Conservation (phyloP, 768 basidiomycete genomes). For the Pisolithus sp. region DNA sequence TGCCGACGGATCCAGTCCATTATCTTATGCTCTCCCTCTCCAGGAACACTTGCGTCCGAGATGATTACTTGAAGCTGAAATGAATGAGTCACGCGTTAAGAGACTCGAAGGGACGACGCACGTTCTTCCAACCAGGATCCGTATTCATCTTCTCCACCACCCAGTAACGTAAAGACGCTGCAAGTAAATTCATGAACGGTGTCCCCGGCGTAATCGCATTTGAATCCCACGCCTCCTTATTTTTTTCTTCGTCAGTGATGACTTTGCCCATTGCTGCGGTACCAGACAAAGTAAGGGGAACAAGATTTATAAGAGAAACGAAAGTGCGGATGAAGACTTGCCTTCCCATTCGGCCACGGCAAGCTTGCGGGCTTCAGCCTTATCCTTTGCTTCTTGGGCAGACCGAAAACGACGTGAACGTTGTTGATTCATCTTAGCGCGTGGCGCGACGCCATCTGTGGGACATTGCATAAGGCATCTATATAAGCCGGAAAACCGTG, state of each 20-base stretch:
- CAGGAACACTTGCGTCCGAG: slow-evolving; percentile 94
- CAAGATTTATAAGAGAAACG: not conserved
- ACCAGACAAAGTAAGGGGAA: not conserved
- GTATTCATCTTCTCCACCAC: slow-evolving; percentile 91
- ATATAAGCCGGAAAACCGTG: not conserved
- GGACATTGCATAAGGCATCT: slow-evolving; percentile 1
- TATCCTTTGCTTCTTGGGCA: slow-evolving; percentile 91
- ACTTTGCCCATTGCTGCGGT: slow-evolving; percentile 85
- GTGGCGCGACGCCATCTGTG: slow-evolving; percentile 91
- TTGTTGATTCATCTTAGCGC: slow-evolving; percentile 99
- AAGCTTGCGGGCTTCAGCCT: slow-evolving; percentile 81
- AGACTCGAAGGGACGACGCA: slow-evolving; percentile 29
- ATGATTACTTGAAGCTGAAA: slow-evolving; percentile 87
- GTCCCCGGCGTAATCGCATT: slow-evolving; percentile 99
- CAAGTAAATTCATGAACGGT: slow-evolving; percentile 94
- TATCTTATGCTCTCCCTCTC: slow-evolving; percentile 99
- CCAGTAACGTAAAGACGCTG: slow-evolving; percentile 89
- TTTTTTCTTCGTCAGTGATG: slow-evolving; percentile 72
- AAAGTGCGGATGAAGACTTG: slow-evolving; percentile 23
- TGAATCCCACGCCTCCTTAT: slow-evolving; percentile 89
- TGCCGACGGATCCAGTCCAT: slow-evolving; percentile 98
- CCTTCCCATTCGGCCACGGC: slow-evolving; percentile 84
- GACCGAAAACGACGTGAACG: slow-evolving; percentile 94
- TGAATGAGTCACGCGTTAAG: not conserved
- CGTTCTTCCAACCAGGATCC: slow-evolving; percentile 94